These are phyloP conservation scores for Incumbomyces delicatus DNA, from an alignment of 2,329 filamentous ascomycete genomes.

Conservation along the genomic window DNA sequence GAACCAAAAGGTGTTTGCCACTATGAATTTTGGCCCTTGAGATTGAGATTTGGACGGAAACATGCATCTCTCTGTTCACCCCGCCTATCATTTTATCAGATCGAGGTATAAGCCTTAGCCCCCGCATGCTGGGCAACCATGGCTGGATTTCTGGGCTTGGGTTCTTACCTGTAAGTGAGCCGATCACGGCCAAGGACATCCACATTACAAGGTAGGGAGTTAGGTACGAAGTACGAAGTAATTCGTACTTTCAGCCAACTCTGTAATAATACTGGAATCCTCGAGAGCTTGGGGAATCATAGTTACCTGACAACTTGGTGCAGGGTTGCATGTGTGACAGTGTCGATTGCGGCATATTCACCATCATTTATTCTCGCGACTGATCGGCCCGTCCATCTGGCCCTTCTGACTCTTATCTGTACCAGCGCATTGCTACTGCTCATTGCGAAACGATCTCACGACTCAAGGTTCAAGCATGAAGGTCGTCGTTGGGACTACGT, in stretches of 20 bases:
- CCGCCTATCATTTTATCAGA: not conserved
- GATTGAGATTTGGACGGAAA: not conserved
- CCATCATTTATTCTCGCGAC: not conserved
- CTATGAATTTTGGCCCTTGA: no score
- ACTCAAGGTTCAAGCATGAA: not conserved
- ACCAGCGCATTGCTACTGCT: slow-evolving; percentile 22
- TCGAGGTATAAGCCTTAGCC: no score
- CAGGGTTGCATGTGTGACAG: not conserved
- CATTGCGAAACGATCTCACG: not conserved
- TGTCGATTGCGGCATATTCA: not conserved
- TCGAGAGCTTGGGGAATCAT: no score
- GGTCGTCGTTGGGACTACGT: not conserved
- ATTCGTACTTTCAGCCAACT: no score
- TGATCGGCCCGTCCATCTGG: slow-evolving; percentile 40
- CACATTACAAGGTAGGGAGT: no score
- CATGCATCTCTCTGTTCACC: not conserved
- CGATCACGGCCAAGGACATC: not conserved
- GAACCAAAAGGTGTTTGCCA: no score
- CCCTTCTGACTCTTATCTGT: slow-evolving; percentile 32
- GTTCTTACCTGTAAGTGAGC: not conserved
- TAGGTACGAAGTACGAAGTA: no score
- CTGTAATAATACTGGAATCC: no score
- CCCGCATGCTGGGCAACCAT: not conserved
- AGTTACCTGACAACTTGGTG: not conserved
- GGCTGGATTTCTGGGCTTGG: not conserved